Conservation (phyloP, 208 protist species). For the Trypanosoma brucei region DNA sequence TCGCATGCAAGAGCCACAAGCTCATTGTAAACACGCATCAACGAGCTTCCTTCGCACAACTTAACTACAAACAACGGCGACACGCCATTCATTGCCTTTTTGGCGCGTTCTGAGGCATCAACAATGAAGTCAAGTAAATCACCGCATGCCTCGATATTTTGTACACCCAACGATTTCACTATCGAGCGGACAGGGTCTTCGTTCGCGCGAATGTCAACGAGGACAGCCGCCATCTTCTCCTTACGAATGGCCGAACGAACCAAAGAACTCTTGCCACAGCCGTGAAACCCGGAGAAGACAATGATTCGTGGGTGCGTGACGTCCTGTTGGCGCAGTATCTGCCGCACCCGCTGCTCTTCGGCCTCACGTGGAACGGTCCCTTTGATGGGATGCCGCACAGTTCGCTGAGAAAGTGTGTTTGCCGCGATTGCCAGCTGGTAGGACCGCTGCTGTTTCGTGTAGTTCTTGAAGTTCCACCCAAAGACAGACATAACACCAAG, state of each 20-base stretch:
- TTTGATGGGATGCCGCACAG: slow-evolving; percentile 4
- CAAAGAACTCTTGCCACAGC: slow-evolving; percentile 71
- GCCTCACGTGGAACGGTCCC: slow-evolving; percentile 34
- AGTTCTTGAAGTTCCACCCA: slow-evolving; percentile 89
- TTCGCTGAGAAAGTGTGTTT: slow-evolving; percentile 41
- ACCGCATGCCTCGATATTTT: slow-evolving; percentile 78
- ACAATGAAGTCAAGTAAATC: slow-evolving; percentile 79
- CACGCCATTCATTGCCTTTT: slow-evolving; percentile 41
- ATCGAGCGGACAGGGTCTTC: slow-evolving; percentile 64
- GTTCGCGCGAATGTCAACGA: slow-evolving; percentile 66
- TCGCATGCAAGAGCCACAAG: slow-evolving; percentile 64
- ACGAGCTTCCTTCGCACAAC: slow-evolving; percentile 63
- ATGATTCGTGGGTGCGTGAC: slow-evolving; percentile 65
- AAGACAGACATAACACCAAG: slow-evolving; percentile 81
- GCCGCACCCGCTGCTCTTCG: slow-evolving; percentile 54
- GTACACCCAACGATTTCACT: slow-evolving; percentile 73
- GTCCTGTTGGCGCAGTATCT: slow-evolving; percentile 53
- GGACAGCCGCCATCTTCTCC: slow-evolving; percentile 64
- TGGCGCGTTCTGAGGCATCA: slow-evolving; percentile 61
- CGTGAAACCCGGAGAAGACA: slow-evolving; percentile 65
- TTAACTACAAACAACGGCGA: slow-evolving; percentile 70
- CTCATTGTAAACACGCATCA: slow-evolving; percentile 78
- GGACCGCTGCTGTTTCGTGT: slow-evolving; percentile 72
- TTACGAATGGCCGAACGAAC: slow-evolving; percentile 49
- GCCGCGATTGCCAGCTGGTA: slow-evolving; percentile 72